phyloP scores from a whole-genome alignment of 2,329 filamentous ascomycete genomes.

The Aspergillus chevalieri region DNA sequence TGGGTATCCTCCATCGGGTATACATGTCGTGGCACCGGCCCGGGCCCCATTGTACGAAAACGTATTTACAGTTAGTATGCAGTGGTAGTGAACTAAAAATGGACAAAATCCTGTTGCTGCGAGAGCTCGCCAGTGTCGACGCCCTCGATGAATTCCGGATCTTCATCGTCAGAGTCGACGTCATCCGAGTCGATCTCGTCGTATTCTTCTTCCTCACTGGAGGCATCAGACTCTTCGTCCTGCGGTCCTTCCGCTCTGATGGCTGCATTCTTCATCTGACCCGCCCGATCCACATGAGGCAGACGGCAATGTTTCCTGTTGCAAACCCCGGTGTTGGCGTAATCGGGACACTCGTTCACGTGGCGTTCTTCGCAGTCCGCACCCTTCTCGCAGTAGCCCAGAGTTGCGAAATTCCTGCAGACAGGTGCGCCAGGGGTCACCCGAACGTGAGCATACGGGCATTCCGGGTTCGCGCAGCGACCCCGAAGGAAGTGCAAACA shows the following conservation, averaged over 20 bases:
- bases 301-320: constrained; percentile 74
- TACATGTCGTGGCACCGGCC: neutral
- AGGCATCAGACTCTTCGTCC: constrained; percentile 61
- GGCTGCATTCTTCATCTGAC: constrained; percentile 58
- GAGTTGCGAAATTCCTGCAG: constrained; percentile 74
- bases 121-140: constrained; percentile 43
- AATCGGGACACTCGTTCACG: constrained; percentile 89
- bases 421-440: constrained; percentile 71
- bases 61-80: neutral
- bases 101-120: constrained; percentile 50
- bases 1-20: neutral
- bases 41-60: neutral
- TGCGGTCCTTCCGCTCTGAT: constrained; percentile 33
- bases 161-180: constrained; percentile 59
- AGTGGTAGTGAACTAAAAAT: constrained; percentile 28
- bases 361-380: constrained; percentile 72
- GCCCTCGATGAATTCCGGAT: constrained; percentile 31
- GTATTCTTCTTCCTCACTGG: constrained; percentile 69
- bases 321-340: constrained; percentile 84
- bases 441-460: constrained; percentile 78
- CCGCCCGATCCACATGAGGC: constrained; percentile 81
- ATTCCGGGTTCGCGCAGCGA: constrained; percentile 79
- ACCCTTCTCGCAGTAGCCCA: constrained; percentile 86
- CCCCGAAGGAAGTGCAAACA: constrained; percentile 88
- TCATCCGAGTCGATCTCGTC: constrained; percentile 65